A percentile compares a stretch with the other conserved stretches of the same genome.
These are phyloP conservation scores for Euphrasia confusa DNA, from an alignment of 257 asterid species.

Conservation along the genomic window DNA sequence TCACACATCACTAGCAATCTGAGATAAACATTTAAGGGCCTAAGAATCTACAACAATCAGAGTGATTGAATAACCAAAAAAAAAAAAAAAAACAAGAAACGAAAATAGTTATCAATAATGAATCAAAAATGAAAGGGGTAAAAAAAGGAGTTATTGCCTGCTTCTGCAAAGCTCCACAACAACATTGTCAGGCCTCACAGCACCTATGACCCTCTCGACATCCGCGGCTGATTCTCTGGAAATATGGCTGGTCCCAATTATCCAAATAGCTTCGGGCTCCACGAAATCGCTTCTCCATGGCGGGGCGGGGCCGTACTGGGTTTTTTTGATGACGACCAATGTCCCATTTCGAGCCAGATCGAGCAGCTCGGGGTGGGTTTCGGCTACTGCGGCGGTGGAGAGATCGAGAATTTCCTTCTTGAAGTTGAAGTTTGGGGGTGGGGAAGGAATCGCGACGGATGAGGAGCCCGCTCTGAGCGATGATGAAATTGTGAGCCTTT, in stretches of 20 bases:
- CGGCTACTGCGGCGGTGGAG: constrained; percentile 50
- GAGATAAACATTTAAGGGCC: too few species aligned
- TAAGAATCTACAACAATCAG: too few species aligned
- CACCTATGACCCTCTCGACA: constrained; percentile 68
- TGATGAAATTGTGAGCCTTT: too few species aligned
- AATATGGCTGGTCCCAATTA: constrained; percentile 71
- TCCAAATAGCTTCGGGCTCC: constrained; percentile 84
- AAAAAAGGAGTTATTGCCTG: constrained; percentile 64
- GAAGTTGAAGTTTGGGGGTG: constrained; percentile 68
- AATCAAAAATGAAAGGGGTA: constrained; percentile 27
- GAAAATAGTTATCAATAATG: too few species aligned
- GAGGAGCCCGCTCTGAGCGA: not conserved
- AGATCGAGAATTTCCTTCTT: constrained; percentile 41
- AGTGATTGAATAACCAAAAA: too few species aligned
- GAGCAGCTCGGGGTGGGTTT: constrained; percentile 58
- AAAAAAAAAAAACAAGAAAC: too few species aligned
- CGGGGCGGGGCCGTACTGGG: constrained; percentile 77
- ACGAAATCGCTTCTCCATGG: constrained; percentile 74
- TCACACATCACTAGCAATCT: too few species aligned
- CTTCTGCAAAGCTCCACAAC: constrained; percentile 96
- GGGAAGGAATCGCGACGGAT: constrained; percentile 40
- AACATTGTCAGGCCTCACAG: constrained; percentile 70
- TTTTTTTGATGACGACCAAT: constrained; percentile 51
- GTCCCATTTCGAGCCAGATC: constrained; percentile 71
- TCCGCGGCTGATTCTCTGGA: constrained; percentile 51